phyloP scores from a whole-genome alignment of 2,329 filamentous ascomycete genomes.

The Aspergillus sp. region DNA sequence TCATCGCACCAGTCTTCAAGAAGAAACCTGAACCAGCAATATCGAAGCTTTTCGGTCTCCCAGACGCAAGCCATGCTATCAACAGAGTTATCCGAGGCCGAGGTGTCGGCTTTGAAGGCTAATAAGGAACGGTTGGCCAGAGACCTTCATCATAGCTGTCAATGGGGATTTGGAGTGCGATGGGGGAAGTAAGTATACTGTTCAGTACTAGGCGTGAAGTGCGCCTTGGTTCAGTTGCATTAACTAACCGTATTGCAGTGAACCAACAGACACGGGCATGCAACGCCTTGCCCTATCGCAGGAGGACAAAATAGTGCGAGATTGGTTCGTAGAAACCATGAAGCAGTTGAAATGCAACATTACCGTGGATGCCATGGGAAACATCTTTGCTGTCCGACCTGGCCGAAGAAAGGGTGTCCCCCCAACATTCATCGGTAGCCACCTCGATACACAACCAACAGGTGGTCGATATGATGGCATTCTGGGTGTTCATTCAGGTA shows the following conservation, averaged over 20 bases:
- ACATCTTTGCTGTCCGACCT: slow-evolving; percentile 65
- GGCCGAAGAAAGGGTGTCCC: slow-evolving; percentile 51
- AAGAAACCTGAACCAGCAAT: background rate
- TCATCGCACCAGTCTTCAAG: background rate
- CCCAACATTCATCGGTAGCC: slow-evolving; percentile 62
- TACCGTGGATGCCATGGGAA: slow-evolving; percentile 67
- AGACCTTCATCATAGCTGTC: slow-evolving; percentile 57
- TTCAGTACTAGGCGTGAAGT: background rate
- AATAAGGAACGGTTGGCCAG: slow-evolving; percentile 54
- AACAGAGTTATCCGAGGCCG: slow-evolving; percentile 41
- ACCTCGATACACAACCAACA: slow-evolving; percentile 57
- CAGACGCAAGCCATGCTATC: slow-evolving; percentile 26
- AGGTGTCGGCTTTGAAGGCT: slow-evolving; percentile 48
- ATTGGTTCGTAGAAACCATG: slow-evolving; percentile 65
- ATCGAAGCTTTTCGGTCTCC: slow-evolving; percentile 8
- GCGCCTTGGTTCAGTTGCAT: background rate
- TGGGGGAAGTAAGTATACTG: slow-evolving; percentile 55
- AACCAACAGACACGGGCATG: slow-evolving; percentile 63
- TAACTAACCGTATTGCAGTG: slow-evolving; percentile 12
- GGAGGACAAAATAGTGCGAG: slow-evolving; percentile 60
- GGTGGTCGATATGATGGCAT: slow-evolving; percentile 51
- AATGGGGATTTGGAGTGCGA: slow-evolving; percentile 57
- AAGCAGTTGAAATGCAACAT: slow-evolving; percentile 57
- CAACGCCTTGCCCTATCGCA: slow-evolving; percentile 63
- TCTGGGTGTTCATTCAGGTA: slow-evolving; percentile 61